Conservation (phyloP, 2,329 filamentous ascomycete genomes). For the Zymoseptoria pseudotritici region DNA sequence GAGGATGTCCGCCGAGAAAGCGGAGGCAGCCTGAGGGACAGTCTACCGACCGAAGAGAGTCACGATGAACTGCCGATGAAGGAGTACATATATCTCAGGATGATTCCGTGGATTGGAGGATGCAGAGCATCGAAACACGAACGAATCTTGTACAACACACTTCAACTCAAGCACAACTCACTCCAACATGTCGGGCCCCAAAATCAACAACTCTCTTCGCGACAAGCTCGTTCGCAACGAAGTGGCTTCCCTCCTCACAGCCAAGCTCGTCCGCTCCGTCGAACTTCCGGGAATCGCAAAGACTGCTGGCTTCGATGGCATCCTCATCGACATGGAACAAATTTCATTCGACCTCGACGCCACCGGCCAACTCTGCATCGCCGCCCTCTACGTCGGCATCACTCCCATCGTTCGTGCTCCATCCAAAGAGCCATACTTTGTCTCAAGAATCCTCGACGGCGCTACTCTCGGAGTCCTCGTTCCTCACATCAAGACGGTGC, state of each 20-base stretch:
- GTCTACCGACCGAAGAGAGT: background rate
- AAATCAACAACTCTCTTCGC: constrained; percentile 3
- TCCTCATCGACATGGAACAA: constrained; percentile 43
- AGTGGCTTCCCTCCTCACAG: constrained; percentile 5
- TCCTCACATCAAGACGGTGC: constrained; percentile 34
- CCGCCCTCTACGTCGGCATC: constrained; percentile 34
- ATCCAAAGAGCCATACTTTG: constrained; percentile 33
- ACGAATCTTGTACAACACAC: no score
- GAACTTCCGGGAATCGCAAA: constrained; percentile 35
- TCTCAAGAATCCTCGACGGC: constrained; percentile 35
- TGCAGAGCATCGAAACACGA: no score
- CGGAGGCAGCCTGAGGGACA: background rate
- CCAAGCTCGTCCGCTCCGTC: constrained; percentile 30
- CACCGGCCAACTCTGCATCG: constrained; percentile 33
- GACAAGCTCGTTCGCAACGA: constrained; percentile 6
- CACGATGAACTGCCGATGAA: no score
- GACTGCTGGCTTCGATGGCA: constrained; percentile 36
- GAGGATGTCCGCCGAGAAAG: no score
- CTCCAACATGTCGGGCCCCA: no score
- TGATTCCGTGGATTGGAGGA: no score
- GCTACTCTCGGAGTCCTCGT: constrained; percentile 38
- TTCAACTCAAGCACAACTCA: no score
- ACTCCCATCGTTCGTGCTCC: constrained; percentile 38
- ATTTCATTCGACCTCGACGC: constrained; percentile 33
- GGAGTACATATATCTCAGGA: no score